Conservation (phyloP, 2,329 filamentous ascomycete genomes). For the Hypoxylon sp. region DNA sequence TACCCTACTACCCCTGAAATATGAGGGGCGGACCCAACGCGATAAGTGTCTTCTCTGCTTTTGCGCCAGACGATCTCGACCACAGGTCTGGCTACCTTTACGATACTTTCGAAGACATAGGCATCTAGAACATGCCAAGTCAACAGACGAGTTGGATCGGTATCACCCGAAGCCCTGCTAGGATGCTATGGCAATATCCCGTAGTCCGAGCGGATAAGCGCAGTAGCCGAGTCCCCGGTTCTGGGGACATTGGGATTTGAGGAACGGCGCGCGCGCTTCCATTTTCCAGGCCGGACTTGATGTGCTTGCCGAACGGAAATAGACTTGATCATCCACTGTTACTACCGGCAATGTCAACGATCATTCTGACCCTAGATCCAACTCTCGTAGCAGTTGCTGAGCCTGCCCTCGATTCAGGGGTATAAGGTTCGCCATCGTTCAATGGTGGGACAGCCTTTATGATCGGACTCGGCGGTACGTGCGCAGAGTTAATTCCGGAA, state of each 20-base stretch:
- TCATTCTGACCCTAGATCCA: background rate
- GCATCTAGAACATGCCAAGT: background rate
- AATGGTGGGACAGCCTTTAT: background rate
- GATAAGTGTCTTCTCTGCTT: background rate
- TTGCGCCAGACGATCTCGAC: background rate
- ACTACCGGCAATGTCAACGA: background rate
- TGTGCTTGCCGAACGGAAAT: background rate
- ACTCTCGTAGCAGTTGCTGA: background rate
- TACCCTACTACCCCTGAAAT: conserved; percentile 2
- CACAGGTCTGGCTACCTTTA: background rate
- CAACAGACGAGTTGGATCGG: background rate
- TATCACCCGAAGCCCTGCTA: background rate
- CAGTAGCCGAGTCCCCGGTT: background rate
- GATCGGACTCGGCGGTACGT: background rate
- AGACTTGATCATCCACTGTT: background rate
- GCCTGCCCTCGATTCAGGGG: background rate
- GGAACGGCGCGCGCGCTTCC: background rate
- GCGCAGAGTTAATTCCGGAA: background rate
- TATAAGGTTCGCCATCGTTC: background rate
- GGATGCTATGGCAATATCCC: background rate
- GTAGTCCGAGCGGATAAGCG: background rate
- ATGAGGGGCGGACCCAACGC: conserved; percentile 15
- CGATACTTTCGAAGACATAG: background rate
- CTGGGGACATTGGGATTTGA: background rate
- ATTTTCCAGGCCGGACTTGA: background rate